Evolutionary conservation across 1,139 yeast genomes (phyloP).

Genomic region (Candida sanyaensis): DNA sequence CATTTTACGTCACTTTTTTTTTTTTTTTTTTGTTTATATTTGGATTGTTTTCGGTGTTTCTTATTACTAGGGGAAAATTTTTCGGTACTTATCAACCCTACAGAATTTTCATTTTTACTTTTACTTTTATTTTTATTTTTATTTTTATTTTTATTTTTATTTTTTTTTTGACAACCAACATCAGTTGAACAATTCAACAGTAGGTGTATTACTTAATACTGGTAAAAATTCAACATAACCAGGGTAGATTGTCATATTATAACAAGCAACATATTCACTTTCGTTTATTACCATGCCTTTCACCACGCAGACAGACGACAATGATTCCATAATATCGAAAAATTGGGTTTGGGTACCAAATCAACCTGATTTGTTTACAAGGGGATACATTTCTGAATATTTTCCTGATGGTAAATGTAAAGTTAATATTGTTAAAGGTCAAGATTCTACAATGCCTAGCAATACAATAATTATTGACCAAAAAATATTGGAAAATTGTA

Average conservation of each 20-base stretch:
- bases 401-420: conserved; percentile 50
- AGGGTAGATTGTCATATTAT: no score
- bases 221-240: no score
- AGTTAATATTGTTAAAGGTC: conserved; percentile 54
- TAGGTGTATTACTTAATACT: no score
- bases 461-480: conserved; percentile 38
- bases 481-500: conserved; percentile 61
- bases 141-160: no score
- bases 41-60: neutral
- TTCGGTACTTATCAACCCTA: neutral
- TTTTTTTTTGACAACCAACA: neutral
- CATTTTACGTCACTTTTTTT: neutral
- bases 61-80: neutral
- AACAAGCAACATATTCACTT: neutral
- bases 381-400: conserved; percentile 67
- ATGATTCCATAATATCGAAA: conserved; percentile 12
- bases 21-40: neutral
- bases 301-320: conserved; percentile 1
- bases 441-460: conserved; percentile 16
- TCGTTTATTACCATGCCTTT: conserved; percentile 1
- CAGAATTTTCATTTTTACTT: no score
- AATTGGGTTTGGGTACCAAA: conserved; percentile 49
- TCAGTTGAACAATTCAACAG: neutral
- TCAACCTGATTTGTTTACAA: conserved; percentile 59
- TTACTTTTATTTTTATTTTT: no score